Base-by-base conservation (phyloP, 2,329 filamentous ascomycete genomes). In the Xylariaceae sp. region DNA sequence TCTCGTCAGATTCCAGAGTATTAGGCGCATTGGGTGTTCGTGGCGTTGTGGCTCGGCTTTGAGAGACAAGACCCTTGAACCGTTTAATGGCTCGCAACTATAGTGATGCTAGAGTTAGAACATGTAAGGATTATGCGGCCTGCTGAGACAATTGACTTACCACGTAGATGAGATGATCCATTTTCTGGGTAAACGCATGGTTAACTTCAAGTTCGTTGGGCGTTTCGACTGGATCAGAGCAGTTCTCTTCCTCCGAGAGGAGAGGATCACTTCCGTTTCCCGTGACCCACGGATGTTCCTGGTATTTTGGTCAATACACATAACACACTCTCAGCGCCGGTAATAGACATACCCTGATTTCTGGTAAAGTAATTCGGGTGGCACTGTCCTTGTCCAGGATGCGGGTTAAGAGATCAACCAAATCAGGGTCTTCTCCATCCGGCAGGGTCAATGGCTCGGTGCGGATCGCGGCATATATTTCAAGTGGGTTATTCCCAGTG, bases 241-340 rank as follows among this genome's bases (percentile, higher is more conserved):
- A 95, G 62, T 99, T 99, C 65, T 97, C 92, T 58, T 91, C 88
- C 42, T 83, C 80, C 7, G 90, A 83, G 12, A 97, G 77, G 13
- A 99, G 75, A 55, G 83, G 83, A 69, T 97, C 93, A 7, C 75
- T 80, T 13, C 90, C 92, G 50, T 81, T 73, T 63, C 84, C 88
- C 6, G 93, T 97, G 13, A 99, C 90, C 94, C 94, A 99, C 0
- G 90, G 83, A 67, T 99, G 94, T 62, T 87, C 82, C 93, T 97
- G 55, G 19, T 49, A 45, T 12, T 39, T 42, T 6, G 42, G 71
- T 44, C 41, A 33, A 39, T 12, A 5, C 4, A 45, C 2, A 41
- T 42, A 5, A 45, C 28, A 71, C 3, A 42, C 19, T 71, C 87
- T 71, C 22, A 7, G 7, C 22, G 7, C 22, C 22, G 22, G 7